Percentiles rank a stretch among this genome's conserved stretches.
Evolutionary conservation across 768 basidiomycete genomes (phyloP).

Genomic region (Kwoniella newhampshirensis): DNA sequence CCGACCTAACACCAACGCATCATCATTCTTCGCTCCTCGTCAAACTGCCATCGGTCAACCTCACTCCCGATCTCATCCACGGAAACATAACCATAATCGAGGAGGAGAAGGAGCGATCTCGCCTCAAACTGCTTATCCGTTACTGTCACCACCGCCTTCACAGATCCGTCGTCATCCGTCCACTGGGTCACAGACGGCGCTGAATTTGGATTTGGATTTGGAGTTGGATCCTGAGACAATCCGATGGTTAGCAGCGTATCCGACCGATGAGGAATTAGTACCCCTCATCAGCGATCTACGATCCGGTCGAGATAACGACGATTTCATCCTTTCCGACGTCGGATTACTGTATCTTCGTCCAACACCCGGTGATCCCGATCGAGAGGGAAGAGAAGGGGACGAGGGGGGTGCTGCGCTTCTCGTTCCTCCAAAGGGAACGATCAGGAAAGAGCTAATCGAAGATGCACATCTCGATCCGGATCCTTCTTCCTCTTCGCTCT

Average conservation of each 20-base stretch:
- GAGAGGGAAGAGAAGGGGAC: not conserved
- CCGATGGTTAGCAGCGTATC: conserved; percentile 42
- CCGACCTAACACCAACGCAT: conserved; percentile 1
- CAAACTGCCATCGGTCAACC: not conserved
- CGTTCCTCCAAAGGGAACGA: conserved; percentile 37
- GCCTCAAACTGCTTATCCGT: too few relatives aligned
- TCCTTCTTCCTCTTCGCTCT: not conserved
- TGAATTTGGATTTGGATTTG: too few relatives aligned
- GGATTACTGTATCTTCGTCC: conserved; percentile 45
- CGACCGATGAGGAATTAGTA: conserved; percentile 34
- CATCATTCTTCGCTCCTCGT: conserved; percentile 21
- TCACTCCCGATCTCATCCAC: not conserved
- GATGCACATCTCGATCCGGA: conserved; percentile 35
- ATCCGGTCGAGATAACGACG: conserved; percentile 21
- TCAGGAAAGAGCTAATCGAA: conserved; percentile 35
- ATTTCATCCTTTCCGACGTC: conserved; percentile 44
- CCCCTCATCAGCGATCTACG: conserved; percentile 31
- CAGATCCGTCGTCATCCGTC: too few relatives aligned
- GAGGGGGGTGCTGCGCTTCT: conserved; percentile 27
- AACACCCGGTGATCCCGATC: conserved; percentile 4
- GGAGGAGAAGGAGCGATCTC: too few relatives aligned
- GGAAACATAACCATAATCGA: not conserved
- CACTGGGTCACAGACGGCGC: too few relatives aligned
- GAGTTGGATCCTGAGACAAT: conserved; percentile 40
- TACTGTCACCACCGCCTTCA: not conserved